Conservation (phyloP, 169 alveolate genomes). For the Amoebophrya sp. region DNA sequence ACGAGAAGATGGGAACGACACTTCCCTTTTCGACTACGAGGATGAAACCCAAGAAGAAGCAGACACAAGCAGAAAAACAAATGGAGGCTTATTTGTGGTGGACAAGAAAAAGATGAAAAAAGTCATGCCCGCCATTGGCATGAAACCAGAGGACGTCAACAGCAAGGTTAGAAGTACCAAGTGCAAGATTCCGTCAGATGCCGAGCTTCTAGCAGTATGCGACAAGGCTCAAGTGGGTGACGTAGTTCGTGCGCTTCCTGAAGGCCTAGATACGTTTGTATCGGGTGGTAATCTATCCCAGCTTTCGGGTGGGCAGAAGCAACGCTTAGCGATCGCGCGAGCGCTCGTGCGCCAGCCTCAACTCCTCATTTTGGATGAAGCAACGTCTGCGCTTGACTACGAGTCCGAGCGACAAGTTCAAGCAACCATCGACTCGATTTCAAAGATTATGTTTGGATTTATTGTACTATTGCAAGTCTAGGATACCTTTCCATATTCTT, state of each 20-base stretch:
- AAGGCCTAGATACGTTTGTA: neutral
- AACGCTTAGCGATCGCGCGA: neutral
- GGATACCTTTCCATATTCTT: too few relatives aligned
- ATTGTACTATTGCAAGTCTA: too few relatives aligned
- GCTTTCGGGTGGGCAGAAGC: neutral
- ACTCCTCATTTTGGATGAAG: neutral
- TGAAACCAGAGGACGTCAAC: neutral
- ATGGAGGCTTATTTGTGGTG: too few relatives aligned
- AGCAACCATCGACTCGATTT: neutral
- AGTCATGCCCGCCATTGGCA: too few relatives aligned
- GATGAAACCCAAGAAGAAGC: too few relatives aligned
- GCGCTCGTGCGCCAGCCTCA: neutral
- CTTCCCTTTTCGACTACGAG: too few relatives aligned
- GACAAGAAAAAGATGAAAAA: too few relatives aligned
- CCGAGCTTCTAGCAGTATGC: neutral
- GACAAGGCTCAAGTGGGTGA: neutral
- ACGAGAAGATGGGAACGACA: too few relatives aligned
- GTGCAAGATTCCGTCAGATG: neutral
- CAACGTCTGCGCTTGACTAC: neutral
- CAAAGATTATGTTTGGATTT: too few relatives aligned
- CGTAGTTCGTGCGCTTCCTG: neutral
- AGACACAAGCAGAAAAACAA: too few relatives aligned
- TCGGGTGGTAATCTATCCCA: neutral
- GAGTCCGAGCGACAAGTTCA: neutral
- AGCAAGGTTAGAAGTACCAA: too few relatives aligned